A percentile compares a stretch with the other conserved stretches of the same genome.
These are phyloP conservation scores for Canna indica DNA, from an alignment of 176 grass and related monocot species.

Conservation along the genomic window DNA sequence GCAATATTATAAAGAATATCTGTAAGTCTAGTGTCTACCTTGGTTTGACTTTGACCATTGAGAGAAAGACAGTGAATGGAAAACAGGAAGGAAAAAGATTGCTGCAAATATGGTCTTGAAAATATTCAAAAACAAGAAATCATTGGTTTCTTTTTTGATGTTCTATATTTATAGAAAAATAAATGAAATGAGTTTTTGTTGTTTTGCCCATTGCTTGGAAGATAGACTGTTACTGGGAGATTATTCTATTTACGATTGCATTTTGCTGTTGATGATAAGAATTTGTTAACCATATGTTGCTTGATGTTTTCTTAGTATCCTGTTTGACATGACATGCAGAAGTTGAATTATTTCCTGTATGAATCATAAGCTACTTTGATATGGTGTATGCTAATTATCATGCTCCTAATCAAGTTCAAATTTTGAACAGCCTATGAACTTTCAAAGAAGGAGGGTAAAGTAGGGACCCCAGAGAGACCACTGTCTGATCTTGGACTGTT, in stretches of 20 bases:
- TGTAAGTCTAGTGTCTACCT: too few species aligned
- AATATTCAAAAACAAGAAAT: too few species aligned
- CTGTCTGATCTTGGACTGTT: conserved; percentile 93
- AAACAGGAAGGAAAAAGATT: too few species aligned
- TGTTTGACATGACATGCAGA: not conserved
- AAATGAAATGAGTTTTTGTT: not conserved
- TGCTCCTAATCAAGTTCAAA: not conserved
- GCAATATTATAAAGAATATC: too few species aligned
- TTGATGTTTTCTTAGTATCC: not conserved
- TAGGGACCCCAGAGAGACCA: conserved; percentile 88
- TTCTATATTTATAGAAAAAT: too few species aligned
- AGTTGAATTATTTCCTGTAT: not conserved
- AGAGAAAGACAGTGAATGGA: too few species aligned
- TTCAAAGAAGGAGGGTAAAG: conserved; percentile 99
- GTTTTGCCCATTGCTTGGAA: not conserved
- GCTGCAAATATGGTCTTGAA: too few species aligned
- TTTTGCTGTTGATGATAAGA: not conserved
- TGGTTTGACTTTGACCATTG: too few species aligned
- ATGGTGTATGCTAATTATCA: not conserved
- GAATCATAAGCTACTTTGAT: not conserved
- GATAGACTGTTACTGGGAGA: not conserved
- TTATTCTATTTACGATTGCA: not conserved
- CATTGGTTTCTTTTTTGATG: too few species aligned
- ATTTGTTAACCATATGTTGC: not conserved
- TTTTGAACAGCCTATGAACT: conserved; percentile 74